A percentile compares a stretch with the other conserved stretches of the same genome.
phyloP scores from a whole-genome alignment of 148 eudicot genomes.

The Silene conica region DNA sequence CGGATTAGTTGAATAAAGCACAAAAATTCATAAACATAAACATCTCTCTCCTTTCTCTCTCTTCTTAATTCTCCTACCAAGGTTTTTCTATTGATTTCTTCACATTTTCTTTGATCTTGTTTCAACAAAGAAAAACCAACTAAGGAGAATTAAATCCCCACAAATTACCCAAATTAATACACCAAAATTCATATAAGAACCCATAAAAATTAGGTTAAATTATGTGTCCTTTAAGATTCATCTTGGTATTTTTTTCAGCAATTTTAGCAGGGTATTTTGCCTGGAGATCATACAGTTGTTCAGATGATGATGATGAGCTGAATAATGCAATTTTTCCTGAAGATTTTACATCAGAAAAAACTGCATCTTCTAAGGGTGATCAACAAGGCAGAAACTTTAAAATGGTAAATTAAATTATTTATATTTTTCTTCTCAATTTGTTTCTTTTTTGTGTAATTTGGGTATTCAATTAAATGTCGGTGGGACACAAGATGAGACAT shows the following conservation, averaged over 20 bases:
- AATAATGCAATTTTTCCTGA: constrained; percentile 20
- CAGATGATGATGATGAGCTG: constrained; percentile 27
- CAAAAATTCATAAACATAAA: background rate
- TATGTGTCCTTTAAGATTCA: constrained; percentile 73
- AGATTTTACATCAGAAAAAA: constrained; percentile 19
- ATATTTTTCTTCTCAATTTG: background rate
- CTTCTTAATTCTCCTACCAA: constrained; percentile 12
- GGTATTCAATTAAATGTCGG: too few species aligned
- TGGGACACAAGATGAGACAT: too few species aligned
- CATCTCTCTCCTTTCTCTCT: background rate
- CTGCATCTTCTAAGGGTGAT: constrained; percentile 21
- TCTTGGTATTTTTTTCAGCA: constrained; percentile 71
- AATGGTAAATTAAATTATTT: constrained; percentile 23
- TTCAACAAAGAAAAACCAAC: constrained; percentile 2
- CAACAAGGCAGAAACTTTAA: constrained; percentile 27
- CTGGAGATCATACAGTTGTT: constrained; percentile 44
- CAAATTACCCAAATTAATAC: background rate
- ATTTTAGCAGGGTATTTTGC: constrained; percentile 62
- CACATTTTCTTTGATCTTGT: constrained; percentile 3
- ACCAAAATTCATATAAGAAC: background rate
- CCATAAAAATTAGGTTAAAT: background rate
- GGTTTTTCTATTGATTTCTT: constrained; percentile 15
- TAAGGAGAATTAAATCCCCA: background rate
- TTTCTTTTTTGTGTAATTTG: constrained; percentile 2
- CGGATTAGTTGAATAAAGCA: background rate